Conservation (phyloP, 352 stramenopile genomes). For the Lagenidium giganteum region DNA sequence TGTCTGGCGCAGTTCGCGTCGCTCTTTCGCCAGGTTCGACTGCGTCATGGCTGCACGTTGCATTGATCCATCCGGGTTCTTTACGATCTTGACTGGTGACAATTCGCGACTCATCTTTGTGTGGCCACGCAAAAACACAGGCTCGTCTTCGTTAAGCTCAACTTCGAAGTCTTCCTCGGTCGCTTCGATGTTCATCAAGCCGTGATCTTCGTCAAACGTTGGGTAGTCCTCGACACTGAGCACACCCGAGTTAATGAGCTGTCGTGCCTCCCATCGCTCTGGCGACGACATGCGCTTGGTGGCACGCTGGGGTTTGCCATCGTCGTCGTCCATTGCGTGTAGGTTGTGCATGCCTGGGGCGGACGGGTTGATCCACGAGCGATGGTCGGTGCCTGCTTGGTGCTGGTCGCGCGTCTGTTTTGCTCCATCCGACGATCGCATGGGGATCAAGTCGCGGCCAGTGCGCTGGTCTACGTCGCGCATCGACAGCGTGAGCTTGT, state of each 20-base stretch:
- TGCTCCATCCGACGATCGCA: slow-evolving; percentile 68
- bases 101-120: slow-evolving; percentile 89
- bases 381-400: slow-evolving; percentile 36
- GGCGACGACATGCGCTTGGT: slow-evolving; percentile 92
- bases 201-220: slow-evolving; percentile 95
- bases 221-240: slow-evolving; percentile 97
- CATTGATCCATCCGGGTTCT: slow-evolving; percentile 98
- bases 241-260: slow-evolving; percentile 98
- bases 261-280: slow-evolving; percentile 96
- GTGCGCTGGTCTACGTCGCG: slow-evolving; percentile 97
- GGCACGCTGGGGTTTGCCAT: slow-evolving; percentile 64
- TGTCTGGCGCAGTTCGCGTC: slow-evolving; percentile 94
- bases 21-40: slow-evolving; percentile 95
- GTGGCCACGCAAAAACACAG: slow-evolving; percentile 95
- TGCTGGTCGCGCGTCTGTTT: slow-evolving; percentile 48
- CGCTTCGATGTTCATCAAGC: slow-evolving; percentile 73
- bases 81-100: slow-evolving; percentile 97
- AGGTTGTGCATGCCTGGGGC: slow-evolving; percentile 72
- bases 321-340: slow-evolving; percentile 56
- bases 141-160: slow-evolving; percentile 96
- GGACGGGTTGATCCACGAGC: slow-evolving; percentile 83
- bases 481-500: slow-evolving; percentile 93
- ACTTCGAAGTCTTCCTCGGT: slow-evolving; percentile 90
- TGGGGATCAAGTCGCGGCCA: slow-evolving; percentile 92
- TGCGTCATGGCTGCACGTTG: slow-evolving; percentile 97